Evolutionary conservation across 768 basidiomycete genomes (phyloP).

Genomic region (Tephrocybe sp.): DNA sequence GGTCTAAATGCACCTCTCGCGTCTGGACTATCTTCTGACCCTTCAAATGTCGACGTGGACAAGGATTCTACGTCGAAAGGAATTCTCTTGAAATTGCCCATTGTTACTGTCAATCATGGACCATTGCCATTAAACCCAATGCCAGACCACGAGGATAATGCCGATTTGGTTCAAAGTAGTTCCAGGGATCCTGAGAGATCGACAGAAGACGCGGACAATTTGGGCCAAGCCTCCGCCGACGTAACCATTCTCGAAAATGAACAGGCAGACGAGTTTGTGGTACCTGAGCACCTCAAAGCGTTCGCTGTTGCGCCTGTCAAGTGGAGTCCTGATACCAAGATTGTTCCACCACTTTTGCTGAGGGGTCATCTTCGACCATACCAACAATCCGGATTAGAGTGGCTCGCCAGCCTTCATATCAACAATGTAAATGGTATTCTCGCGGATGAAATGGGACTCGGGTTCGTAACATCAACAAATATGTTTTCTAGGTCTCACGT

Average conservation of each 20-base stretch:
- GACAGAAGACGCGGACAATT: not conserved
- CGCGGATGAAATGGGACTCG: slow-evolving; percentile 94
- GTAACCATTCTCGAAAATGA: slow-evolving; percentile 1
- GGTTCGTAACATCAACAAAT: slow-evolving; percentile 48
- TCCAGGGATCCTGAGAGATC: not conserved
- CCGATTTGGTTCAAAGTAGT: not conserved
- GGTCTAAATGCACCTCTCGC: too few species aligned
- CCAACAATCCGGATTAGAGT: slow-evolving; percentile 91
- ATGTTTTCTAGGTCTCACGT: not conserved
- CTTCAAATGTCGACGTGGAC: too few species aligned
- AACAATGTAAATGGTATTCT: slow-evolving; percentile 83
- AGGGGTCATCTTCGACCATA: slow-evolving; percentile 91
- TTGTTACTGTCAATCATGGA: too few species aligned
- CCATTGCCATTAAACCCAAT: too few species aligned
- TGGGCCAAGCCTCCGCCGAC: not conserved
- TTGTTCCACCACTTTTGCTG: slow-evolving; percentile 71
- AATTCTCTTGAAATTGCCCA: too few species aligned
- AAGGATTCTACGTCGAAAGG: too few species aligned
- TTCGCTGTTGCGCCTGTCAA: slow-evolving; percentile 73
- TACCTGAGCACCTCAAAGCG: slow-evolving; percentile 60
- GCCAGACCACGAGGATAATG: not conserved
- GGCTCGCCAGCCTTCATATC: slow-evolving; percentile 85
- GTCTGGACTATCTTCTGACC: too few species aligned
- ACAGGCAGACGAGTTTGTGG: slow-evolving; percentile 31
- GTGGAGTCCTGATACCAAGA: slow-evolving; percentile 59